Evolutionary conservation across 2,329 filamentous ascomycete species (phyloP), one percentile per base, ranked within the genome.

Genomic region (Ascomycota sp.): DNA sequence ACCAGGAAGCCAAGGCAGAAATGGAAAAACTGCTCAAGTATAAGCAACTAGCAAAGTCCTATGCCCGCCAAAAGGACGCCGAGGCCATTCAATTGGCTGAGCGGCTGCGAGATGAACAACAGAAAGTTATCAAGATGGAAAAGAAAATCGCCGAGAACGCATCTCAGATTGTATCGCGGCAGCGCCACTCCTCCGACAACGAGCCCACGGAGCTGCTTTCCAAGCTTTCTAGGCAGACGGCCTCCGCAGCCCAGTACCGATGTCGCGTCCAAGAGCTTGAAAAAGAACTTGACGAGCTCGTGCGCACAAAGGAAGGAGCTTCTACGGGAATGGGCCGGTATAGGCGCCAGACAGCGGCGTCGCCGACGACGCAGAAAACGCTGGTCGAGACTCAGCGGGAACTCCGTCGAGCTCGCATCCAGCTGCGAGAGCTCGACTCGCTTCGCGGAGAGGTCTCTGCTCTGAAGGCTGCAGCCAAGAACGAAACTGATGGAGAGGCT

Each of bases 21-120:
- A 74, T 83, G 60, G 72, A 73, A 54, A 80, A 76, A 53, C 59
- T 86, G 43, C 65, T 85, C 44, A 70, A 69, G 44, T 85, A 83
- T 58, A 81, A 83, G 56, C 69, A 79, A 44, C 59, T 81, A 36
- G 76, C 78, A 33, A 85, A 80, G 52, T 75, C 72, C 32, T 85
- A 75, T 44, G 79, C 79, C 26, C 73, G 75, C 46, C 69, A 75
- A 52, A 85, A 83, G 49, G 79, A 86, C 43, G 58, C 61, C 12
- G 74, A 83, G 47, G 73, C 75, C 15, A 63, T 67, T 19, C 63
- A 76, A 32, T 52, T 85, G 29, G 61, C 64, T 15, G 65, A 70
- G 35, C 67, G 70, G 40, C 61, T 86, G 23, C 65, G 65, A 35
- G 68, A 76, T 34, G 76, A 82, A 44, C 71, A 75, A 38, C 61